Conservation (phyloP, 2,329 filamentous ascomycete genomes). For the Botryosphaeria dothidea region DNA sequence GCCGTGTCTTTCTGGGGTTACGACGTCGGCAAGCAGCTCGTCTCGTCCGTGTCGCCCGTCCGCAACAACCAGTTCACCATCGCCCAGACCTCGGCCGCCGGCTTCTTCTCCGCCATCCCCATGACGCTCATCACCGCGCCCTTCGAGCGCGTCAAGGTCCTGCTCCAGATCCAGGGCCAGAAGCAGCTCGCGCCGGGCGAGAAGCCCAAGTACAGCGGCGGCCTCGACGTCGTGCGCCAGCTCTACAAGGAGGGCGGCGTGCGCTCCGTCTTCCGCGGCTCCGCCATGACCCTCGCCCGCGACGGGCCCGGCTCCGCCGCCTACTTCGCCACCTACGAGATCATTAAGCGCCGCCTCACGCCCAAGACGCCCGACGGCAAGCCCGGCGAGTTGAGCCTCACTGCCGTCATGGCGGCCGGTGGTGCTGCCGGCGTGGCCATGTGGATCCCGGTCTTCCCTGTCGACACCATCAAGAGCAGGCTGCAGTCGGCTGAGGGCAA, state of each 20-base stretch:
- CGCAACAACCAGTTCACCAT: conserved; percentile 75
- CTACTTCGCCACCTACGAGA: conserved; percentile 97
- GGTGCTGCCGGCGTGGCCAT: conserved; percentile 92
- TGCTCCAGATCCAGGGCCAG: conserved; percentile 95
- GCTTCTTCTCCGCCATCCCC: conserved; percentile 92
- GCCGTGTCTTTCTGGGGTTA: conserved; percentile 80
- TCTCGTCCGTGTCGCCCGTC: conserved; percentile 66
- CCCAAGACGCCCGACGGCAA: conserved; percentile 76
- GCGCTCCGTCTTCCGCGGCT: conserved; percentile 89
- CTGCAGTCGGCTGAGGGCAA: conserved; percentile 89
- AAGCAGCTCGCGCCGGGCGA: conserved; percentile 81
- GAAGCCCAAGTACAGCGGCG: conserved; percentile 88
- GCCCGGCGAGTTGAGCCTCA: conserved; percentile 76
- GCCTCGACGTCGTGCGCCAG: conserved; percentile 86
- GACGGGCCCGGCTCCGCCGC: conserved; percentile 91
- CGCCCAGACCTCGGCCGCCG: conserved; percentile 84
- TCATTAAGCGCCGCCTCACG: conserved; percentile 84
- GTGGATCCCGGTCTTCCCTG: conserved; percentile 98
- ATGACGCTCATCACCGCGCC: conserved; percentile 99
- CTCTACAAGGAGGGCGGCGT: conserved; percentile 90
- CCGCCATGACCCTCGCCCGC: conserved; percentile 84
- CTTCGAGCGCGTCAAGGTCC: conserved; percentile 98
- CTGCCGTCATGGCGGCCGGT: conserved; percentile 82
- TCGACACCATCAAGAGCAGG: conserved; percentile 94
- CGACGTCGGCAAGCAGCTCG: conserved; percentile 89